Evolutionary conservation across 2,329 filamentous ascomycete genomes (phyloP).

Genomic region (Graphilbum ipis-grandicollis): DNA sequence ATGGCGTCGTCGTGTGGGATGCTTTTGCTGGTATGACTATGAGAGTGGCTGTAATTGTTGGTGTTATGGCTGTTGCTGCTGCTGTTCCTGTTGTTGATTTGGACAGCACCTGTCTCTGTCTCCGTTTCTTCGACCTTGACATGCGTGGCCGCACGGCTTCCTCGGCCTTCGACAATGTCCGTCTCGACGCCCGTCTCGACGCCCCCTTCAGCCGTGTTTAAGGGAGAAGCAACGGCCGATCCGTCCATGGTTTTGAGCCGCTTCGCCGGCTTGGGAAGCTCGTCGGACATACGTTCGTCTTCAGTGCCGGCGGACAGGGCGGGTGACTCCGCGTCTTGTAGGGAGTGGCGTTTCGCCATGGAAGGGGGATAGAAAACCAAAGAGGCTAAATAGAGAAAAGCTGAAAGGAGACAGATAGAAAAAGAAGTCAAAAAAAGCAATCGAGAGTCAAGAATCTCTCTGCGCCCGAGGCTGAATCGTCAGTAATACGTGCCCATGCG

Average conservation of each 20-base stretch:
- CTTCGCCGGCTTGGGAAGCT: constrained; percentile 24
- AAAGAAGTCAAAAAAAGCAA: background rate
- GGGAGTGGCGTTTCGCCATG: constrained; percentile 13
- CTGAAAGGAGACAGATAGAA: background rate
- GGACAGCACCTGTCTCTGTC: background rate
- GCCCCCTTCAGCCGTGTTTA: background rate
- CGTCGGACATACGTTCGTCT: constrained; percentile 25
- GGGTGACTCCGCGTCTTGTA: constrained; percentile 29
- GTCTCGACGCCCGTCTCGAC: background rate
- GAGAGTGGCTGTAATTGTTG: too few species aligned
- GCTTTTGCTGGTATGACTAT: too few species aligned
- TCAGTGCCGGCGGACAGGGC: constrained; percentile 28
- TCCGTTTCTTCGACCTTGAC: background rate
- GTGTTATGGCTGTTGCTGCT: background rate
- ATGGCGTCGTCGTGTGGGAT: constrained; percentile 25
- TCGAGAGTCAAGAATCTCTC: too few species aligned
- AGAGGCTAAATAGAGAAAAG: background rate
- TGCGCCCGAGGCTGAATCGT: too few species aligned
- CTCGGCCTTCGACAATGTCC: too few species aligned
- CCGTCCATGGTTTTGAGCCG: constrained; percentile 27
- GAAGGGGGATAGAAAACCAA: background rate
- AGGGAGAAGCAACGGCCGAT: constrained; percentile 25
- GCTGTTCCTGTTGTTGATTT: background rate
- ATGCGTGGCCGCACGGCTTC: background rate
- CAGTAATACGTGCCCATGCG: too few species aligned